A percentile compares a stretch with the other conserved stretches of the same genome.
These are phyloP conservation scores for Tausonia pullulans DNA, from an alignment of 1,284 basidiomycete genomes.

Conservation along the genomic window DNA sequence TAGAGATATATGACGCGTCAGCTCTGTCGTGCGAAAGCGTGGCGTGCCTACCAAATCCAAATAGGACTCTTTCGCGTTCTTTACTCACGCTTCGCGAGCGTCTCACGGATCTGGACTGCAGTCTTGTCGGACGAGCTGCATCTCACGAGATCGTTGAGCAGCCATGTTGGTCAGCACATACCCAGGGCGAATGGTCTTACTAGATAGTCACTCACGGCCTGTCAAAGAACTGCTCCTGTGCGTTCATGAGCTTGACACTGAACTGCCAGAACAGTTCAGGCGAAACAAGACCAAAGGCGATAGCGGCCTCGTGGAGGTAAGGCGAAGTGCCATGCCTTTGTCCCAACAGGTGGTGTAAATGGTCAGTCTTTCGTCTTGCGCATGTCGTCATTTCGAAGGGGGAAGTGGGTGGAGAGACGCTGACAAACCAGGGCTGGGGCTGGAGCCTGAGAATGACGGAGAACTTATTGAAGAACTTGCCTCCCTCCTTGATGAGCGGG, in stretches of 20 bases:
- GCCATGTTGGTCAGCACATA: too few species aligned
- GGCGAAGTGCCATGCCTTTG: slow-evolving; percentile 38
- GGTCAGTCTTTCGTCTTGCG: too few species aligned
- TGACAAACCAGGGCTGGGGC: slow-evolving; percentile 48
- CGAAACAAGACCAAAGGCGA: slow-evolving; percentile 59
- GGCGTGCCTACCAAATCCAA: too few species aligned
- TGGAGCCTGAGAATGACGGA: slow-evolving; percentile 69
- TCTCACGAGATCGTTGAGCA: too few species aligned
- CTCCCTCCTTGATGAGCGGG: slow-evolving; percentile 45
- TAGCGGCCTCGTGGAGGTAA: slow-evolving; percentile 64
- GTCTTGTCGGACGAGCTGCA: too few species aligned
- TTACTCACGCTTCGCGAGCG: slow-evolving; percentile 44
- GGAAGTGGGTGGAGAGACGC: slow-evolving; percentile 2
- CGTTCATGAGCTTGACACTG: slow-evolving; percentile 60
- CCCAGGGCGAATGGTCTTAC: too few species aligned
- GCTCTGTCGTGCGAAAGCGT: too few species aligned
- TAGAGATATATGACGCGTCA: neutral
- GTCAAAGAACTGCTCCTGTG: slow-evolving; percentile 67
- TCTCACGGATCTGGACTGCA: slow-evolving; percentile 55
- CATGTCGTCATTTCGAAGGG: too few species aligned
- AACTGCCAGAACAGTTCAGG: slow-evolving; percentile 70
- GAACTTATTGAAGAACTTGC: slow-evolving; percentile 63
- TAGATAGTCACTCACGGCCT: slow-evolving; percentile 38
- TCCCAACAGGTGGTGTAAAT: neutral
- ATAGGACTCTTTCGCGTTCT: too few species aligned